Conservation (phyloP, 1,284 basidiomycete species). For the Laetiporus sulphureus region DNA sequence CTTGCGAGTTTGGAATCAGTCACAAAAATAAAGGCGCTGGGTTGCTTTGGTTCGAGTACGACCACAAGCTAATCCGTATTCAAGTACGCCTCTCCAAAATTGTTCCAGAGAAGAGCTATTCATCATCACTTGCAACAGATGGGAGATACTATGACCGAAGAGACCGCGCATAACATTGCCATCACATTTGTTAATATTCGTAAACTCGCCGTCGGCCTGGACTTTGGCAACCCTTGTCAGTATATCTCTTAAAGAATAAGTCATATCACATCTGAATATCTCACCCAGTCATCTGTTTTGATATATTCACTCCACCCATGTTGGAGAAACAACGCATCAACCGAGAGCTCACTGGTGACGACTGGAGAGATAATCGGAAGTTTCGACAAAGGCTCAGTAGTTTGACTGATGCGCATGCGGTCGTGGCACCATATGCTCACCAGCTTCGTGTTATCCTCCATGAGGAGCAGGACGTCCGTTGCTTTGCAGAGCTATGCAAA, state of each 20-base stretch:
- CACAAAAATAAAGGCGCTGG: slow-evolving; percentile 35
- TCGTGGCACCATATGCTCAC: slow-evolving; percentile 56
- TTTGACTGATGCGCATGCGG: slow-evolving; percentile 45
- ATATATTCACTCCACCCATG: slow-evolving; percentile 53
- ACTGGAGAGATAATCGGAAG: slow-evolving; percentile 32
- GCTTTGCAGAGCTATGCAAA: slow-evolving; percentile 47
- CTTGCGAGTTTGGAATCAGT: slow-evolving; percentile 49
- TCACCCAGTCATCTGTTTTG: slow-evolving; percentile 53
- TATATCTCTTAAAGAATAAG: slow-evolving; percentile 1
- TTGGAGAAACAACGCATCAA: slow-evolving; percentile 54
- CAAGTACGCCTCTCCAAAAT: slow-evolving; percentile 31
- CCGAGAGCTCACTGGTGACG: slow-evolving; percentile 37
- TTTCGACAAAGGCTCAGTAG: slow-evolving; percentile 49
- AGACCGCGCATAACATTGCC: slow-evolving; percentile 41
- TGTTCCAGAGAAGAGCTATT: background rate
- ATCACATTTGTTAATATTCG: slow-evolving; percentile 53
- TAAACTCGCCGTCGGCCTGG: slow-evolving; percentile 50
- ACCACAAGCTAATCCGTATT: slow-evolving; percentile 56
- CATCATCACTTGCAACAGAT: slow-evolving; percentile 35
- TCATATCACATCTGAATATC: slow-evolving; percentile 2
- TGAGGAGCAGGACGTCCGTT: slow-evolving; percentile 32
- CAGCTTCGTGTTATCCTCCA: slow-evolving; percentile 56
- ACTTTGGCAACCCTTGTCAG: slow-evolving; percentile 38
- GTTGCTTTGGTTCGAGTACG: slow-evolving; percentile 55
- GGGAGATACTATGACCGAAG: slow-evolving; percentile 46